A percentile compares a stretch with the other conserved stretches of the same genome.
These are phyloP conservation scores for Monosporascus sp. DNA, from an alignment of 2,329 filamentous ascomycete genomes.

Conservation along the genomic window DNA sequence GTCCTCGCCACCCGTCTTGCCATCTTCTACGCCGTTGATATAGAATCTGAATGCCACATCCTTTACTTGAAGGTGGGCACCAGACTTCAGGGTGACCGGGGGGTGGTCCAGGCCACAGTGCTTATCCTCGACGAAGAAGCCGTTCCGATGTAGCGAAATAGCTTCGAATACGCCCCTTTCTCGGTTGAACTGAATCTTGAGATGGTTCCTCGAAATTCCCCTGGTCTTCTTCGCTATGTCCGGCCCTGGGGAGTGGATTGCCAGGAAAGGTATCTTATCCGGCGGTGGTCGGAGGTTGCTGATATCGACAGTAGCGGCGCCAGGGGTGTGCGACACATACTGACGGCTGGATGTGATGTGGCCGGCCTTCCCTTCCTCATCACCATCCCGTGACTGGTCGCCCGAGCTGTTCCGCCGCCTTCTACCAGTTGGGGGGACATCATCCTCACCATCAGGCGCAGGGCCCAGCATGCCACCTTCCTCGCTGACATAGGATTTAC, in stretches of 20 bases:
- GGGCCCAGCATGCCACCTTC: conserved; percentile 64
- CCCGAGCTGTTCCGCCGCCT: conserved; percentile 41
- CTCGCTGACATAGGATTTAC: conserved; percentile 63
- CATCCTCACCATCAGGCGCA: conserved; percentile 52
- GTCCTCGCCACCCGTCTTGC: conserved; percentile 54
- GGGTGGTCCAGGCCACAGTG: conserved; percentile 46
- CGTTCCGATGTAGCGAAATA: conserved; percentile 56
- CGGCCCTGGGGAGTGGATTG: conserved; percentile 65
- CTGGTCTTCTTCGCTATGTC: conserved; percentile 60
- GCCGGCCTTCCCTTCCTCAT: conserved; percentile 33
- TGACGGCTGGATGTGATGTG: conserved; percentile 52
- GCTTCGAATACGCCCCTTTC: conserved; percentile 61
- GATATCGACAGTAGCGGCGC: conserved; percentile 55
- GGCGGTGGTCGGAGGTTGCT: conserved; percentile 56
- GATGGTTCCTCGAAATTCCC: conserved; percentile 67
- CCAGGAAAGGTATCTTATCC: conserved; percentile 58
- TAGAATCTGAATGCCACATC: conserved; percentile 63
- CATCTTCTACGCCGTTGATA: conserved; percentile 58
- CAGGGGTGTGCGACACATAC: conserved; percentile 55
- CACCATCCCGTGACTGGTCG: conserved; percentile 37
- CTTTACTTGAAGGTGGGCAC: conserved; percentile 66
- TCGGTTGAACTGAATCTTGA: conserved; percentile 66
- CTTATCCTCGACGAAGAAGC: conserved; percentile 61
- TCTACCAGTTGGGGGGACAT: conserved; percentile 32
- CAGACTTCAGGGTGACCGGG: conserved; percentile 55